Evolutionary conservation across 139 green algal species (phyloP).

Genomic region (Auxenochlorella protothecoides): DNA sequence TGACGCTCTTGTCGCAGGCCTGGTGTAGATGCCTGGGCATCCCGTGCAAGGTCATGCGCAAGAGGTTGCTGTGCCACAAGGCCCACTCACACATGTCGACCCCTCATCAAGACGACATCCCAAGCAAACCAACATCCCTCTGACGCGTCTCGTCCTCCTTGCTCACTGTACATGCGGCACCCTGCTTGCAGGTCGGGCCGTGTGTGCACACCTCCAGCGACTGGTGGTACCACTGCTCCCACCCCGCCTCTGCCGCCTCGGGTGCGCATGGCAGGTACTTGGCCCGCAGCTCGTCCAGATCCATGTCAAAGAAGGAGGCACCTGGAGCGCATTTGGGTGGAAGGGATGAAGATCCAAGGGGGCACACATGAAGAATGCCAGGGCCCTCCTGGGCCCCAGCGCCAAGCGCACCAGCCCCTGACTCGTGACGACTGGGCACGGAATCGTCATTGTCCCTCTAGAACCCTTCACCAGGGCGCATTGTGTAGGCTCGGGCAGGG

Average conservation of each 20-base stretch:
- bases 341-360: too few relatives aligned
- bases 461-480: too few relatives aligned
- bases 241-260: constrained; percentile 45
- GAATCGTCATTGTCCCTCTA: too few relatives aligned
- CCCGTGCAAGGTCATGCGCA: neutral
- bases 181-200: constrained; percentile 44
- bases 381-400: too few relatives aligned
- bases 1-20: too few relatives aligned
- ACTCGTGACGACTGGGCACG: too few relatives aligned
- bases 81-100: neutral
- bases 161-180: constrained; percentile 38
- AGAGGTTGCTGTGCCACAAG: neutral
- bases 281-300: constrained; percentile 50
- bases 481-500: neutral
- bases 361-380: too few relatives aligned
- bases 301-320: constrained; percentile 67
- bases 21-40: neutral
- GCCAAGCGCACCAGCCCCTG: too few relatives aligned
- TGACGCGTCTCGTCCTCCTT: too few relatives aligned
- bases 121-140: neutral
- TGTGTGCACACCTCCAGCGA: constrained; percentile 56
- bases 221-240: constrained; percentile 38
- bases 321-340: constrained; percentile 17
- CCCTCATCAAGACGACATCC: neutral
- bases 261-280: constrained; percentile 42